Conservation (phyloP, 2,329 filamentous ascomycete species). For the Cytospora piceae region DNA sequence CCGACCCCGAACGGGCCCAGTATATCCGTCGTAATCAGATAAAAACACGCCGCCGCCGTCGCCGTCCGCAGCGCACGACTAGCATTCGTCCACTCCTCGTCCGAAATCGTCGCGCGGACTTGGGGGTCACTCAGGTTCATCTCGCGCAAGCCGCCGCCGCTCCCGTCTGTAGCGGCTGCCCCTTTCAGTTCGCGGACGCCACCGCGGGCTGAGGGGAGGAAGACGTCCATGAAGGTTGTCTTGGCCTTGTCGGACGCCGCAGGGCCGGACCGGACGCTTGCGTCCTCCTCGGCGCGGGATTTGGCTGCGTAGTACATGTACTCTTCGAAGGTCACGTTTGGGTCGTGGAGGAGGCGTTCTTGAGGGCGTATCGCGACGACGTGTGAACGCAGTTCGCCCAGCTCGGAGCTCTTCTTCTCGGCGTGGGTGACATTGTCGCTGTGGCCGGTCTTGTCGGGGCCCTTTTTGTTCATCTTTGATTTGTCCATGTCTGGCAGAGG, state of each 20-base stretch:
- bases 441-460: neutral
- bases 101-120: slow-evolving; percentile 21
- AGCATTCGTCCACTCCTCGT: slow-evolving; percentile 29
- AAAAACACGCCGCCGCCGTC: slow-evolving; percentile 48
- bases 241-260: slow-evolving; percentile 2
- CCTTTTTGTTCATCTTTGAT: slow-evolving; percentile 4
- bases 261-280: neutral
- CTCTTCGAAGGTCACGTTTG: slow-evolving; percentile 26
- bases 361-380: slow-evolving; percentile 21
- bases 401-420: slow-evolving; percentile 9
- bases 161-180: slow-evolving; percentile 2
- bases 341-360: slow-evolving; percentile 27
- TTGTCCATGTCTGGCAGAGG: neutral
- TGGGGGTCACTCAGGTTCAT: slow-evolving; percentile 26
- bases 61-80: slow-evolving; percentile 48
- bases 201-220: slow-evolving; percentile 22
- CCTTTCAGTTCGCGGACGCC: slow-evolving; percentile 20
- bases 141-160: slow-evolving; percentile 19
- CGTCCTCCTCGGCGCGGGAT: slow-evolving; percentile 25
- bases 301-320: slow-evolving; percentile 30
- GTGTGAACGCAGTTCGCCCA: slow-evolving; percentile 11
- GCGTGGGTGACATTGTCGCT: slow-evolving; percentile 9
- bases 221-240: slow-evolving; percentile 20
- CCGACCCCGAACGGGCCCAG: slow-evolving; percentile 47
- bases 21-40: slow-evolving; percentile 51